Percentiles rank a stretch among this genome's conserved stretches.
Conservation (phyloP, 2,329 filamentous ascomycete genomes). For the Thermomyces lanuginosus region DNA sequence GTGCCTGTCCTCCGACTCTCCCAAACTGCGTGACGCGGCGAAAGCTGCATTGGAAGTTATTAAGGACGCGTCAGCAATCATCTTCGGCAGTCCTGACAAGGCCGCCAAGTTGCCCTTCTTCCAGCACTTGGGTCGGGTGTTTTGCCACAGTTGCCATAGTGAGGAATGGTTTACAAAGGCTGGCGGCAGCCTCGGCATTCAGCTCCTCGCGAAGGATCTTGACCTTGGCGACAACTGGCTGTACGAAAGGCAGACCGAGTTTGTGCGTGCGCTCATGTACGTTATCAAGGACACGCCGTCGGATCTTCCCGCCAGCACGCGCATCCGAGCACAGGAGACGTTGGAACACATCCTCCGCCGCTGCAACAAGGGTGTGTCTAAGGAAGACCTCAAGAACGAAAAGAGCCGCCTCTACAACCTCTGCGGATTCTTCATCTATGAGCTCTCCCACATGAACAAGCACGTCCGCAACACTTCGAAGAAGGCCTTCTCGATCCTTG, state of each 20-base stretch:
- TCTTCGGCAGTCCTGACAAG: slow-evolving; percentile 59
- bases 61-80: slow-evolving; percentile 56
- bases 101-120: slow-evolving; percentile 73
- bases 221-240: slow-evolving; percentile 76
- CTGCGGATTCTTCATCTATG: slow-evolving; percentile 70
- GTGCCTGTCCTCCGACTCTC: slow-evolving; percentile 70
- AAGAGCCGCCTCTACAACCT: slow-evolving; percentile 55
- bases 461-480: slow-evolving; percentile 82
- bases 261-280: slow-evolving; percentile 81
- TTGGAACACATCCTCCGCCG: slow-evolving; percentile 62
- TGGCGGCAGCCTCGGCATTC: slow-evolving; percentile 79
- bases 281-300: slow-evolving; percentile 97
- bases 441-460: slow-evolving; percentile 89
- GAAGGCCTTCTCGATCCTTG: slow-evolving; percentile 62
- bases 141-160: slow-evolving; percentile 89
- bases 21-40: slow-evolving; percentile 64
- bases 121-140: slow-evolving; percentile 60
- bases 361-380: slow-evolving; percentile 63
- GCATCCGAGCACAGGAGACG: slow-evolving; percentile 66
- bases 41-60: slow-evolving; percentile 63
- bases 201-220: slow-evolving; percentile 68
- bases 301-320: slow-evolving; percentile 79
- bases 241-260: slow-evolving; percentile 64
- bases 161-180: slow-evolving; percentile 99
- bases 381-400: slow-evolving; percentile 57